Conservation (phyloP, 169 alveolate genomes). For the Pseudocohnilembus persalinus region DNA sequence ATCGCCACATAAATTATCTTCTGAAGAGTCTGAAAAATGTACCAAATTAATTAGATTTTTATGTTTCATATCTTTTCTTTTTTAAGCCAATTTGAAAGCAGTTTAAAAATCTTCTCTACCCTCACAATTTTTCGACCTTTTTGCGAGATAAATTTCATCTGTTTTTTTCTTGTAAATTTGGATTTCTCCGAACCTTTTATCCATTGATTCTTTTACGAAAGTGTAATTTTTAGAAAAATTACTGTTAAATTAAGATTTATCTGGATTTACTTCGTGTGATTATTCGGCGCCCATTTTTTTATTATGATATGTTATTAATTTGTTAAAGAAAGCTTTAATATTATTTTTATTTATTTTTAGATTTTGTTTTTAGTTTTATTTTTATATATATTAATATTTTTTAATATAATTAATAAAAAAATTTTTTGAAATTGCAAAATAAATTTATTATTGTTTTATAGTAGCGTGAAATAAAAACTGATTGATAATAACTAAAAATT, state of each 20-base stretch:
- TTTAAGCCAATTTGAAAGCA: neutral
- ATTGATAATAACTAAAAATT: no score
- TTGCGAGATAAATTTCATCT: conserved; percentile 1
- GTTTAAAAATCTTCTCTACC: neutral
- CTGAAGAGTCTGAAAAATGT: conserved; percentile 8
- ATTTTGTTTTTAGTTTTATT: no score
- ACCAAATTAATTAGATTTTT: neutral
- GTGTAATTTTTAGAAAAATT: neutral
- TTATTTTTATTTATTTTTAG: no score
- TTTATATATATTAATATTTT: no score
- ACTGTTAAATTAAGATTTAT: neutral
- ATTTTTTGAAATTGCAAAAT: no score
- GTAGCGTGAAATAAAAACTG: no score
- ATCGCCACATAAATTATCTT: conserved; percentile 15
- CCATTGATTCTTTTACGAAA: conserved; percentile 7
- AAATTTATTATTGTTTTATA: no score
- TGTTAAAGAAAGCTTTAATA: no score
- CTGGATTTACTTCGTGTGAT: no score
- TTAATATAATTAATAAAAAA: no score
- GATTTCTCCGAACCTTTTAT: conserved; percentile 23
- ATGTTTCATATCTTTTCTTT: conserved; percentile 10
- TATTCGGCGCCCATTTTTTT: no score
- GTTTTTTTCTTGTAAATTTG: conserved; percentile 8
- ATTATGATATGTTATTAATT: no score
- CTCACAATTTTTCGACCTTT: neutral